These are phyloP conservation scores for Pestalotiopsis sp. DNA, from an alignment of 2,329 filamentous ascomycete species.

Conservation along the genomic window DNA sequence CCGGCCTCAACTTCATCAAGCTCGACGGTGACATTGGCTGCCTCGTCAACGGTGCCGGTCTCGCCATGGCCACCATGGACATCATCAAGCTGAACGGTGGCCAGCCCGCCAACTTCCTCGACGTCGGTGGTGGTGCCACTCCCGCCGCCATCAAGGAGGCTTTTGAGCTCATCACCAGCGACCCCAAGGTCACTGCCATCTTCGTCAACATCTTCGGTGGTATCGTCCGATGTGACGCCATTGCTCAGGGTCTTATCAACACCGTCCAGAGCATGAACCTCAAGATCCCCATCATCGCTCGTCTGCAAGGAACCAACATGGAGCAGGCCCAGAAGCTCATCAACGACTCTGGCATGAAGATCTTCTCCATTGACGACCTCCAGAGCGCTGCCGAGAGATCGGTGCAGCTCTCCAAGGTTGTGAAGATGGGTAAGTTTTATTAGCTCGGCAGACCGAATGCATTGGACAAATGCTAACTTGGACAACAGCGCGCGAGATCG, in stretches of 20 bases:
- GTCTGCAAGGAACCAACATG: conserved; percentile 98
- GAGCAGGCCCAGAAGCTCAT: conserved; percentile 90
- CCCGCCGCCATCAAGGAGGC: conserved; percentile 96
- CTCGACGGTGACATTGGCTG: conserved; percentile 99
- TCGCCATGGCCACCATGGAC: conserved; percentile 99
- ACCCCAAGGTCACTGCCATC: conserved; percentile 97
- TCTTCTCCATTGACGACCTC: conserved; percentile 98
- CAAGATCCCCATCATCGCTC: conserved; percentile 93
- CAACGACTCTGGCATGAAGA: conserved; percentile 98
- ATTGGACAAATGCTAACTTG: conserved; percentile 24
- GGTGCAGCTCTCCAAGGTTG: conserved; percentile 98
- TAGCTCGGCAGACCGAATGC: not conserved
- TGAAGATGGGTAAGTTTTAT: conserved; percentile 83
- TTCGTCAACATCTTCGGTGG: conserved; percentile 99
- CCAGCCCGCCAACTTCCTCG: conserved; percentile 95
- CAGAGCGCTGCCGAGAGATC: conserved; percentile 97
- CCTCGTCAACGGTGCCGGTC: conserved; percentile 97
- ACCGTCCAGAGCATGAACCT: conserved; percentile 95
- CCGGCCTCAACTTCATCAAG: conserved; percentile 99
- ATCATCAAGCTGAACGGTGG: conserved; percentile 99
- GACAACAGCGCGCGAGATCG: conserved; percentile 80
- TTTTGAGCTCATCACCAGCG: conserved; percentile 97
- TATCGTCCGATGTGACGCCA: conserved; percentile 97
- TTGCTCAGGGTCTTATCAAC: conserved; percentile 93
- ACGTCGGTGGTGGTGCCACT: conserved; percentile 96